Evolutionary conservation across 1,139 yeast species (phyloP).

Genomic region (Candida sp.): DNA sequence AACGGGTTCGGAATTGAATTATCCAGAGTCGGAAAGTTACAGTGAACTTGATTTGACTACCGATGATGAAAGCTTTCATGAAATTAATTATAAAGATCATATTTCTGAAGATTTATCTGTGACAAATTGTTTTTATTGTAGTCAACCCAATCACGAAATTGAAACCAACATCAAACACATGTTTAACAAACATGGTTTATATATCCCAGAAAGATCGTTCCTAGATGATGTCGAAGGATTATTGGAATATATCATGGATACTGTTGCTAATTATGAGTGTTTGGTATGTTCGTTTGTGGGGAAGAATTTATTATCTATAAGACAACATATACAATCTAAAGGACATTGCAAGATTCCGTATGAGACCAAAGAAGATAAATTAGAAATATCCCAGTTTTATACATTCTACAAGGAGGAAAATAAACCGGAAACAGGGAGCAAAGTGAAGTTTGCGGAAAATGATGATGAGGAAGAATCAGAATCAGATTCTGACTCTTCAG

Average conservation of each 20-base stretch:
- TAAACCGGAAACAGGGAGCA: slow-evolving; percentile 11
- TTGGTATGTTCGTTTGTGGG: slow-evolving; percentile 54
- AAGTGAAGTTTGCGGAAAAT: slow-evolving; percentile 9
- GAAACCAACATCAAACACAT: slow-evolving; percentile 48
- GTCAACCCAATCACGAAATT: slow-evolving; percentile 28
- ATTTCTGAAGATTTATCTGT: slow-evolving; percentile 20
- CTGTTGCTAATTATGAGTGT: slow-evolving; percentile 46
- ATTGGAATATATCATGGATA: slow-evolving; percentile 41
- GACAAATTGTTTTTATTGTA: slow-evolving; percentile 41
- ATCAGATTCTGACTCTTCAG: slow-evolving; percentile 24
- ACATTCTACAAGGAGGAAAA: slow-evolving; percentile 27
- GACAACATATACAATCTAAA: slow-evolving; percentile 50
- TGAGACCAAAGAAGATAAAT: slow-evolving; percentile 44
- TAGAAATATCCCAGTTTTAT: slow-evolving; percentile 39
- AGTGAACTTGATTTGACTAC: slow-evolving; percentile 15
- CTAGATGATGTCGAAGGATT: slow-evolving; percentile 43
- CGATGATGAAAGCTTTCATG: slow-evolving; percentile 25
- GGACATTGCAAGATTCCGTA: slow-evolving; percentile 57
- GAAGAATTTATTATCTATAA: slow-evolving; percentile 42
- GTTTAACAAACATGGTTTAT: slow-evolving; percentile 47
- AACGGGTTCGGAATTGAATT: slow-evolving; percentile 49
- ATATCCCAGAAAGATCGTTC: slow-evolving; percentile 46
- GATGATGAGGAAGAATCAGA: slow-evolving; percentile 17
- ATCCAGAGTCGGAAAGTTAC: slow-evolving; percentile 27
- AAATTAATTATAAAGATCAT: slow-evolving; percentile 20